Base-by-base conservation (phyloP, 192 early-diverging fungal genomes). In the Dispira simplex region DNA sequence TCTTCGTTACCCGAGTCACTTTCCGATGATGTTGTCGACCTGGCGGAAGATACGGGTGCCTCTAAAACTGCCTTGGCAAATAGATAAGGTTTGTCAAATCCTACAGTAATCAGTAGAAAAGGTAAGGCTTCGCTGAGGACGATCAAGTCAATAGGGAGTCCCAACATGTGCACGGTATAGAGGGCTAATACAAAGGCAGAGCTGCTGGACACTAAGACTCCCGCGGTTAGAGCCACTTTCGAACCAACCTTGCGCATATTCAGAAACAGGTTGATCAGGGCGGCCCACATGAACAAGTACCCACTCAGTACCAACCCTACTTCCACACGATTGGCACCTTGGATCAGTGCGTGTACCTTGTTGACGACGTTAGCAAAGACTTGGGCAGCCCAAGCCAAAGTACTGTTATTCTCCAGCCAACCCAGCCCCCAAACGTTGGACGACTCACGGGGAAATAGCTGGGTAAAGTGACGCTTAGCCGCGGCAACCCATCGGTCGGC, bases 221-320 rank as follows among this genome's bases (percentile, higher is more conserved):
- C 79, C 52, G 83, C 76, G 49, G 83, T 82, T 77, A 93, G 73
- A 2, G 87, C 84, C 63, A 85, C 84, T 59, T 83, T 78, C 27
- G 91, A 93, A 46, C 91, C 90, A 58, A 92, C 77, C 43, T 79
- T 80, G 49, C 89, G 78, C 90, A 95, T 91, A 66, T 90, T 92
- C 23, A 80, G 68, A 57, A 90, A 91, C 9, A 92, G 75, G 62
- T 85, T 80, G 45, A 85, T 74, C 66, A 93, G 87, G 1, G 90
- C 90, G 55, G 82, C 77, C 57, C 84, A 76, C 74, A 92, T 91
- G 71, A 95, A 82, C 10, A 89, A 68, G 73, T 91, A 88, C 65
- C 87, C 86, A 28, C 83, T 77, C 39, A 83, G 73, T 57, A 91
- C 82, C 25, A 95, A 81, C 46, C 89, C 71, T 32, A 91, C 82